phyloP scores from a whole-genome alignment of 2,329 filamentous ascomycete species.

The Epichloe typhina region DNA sequence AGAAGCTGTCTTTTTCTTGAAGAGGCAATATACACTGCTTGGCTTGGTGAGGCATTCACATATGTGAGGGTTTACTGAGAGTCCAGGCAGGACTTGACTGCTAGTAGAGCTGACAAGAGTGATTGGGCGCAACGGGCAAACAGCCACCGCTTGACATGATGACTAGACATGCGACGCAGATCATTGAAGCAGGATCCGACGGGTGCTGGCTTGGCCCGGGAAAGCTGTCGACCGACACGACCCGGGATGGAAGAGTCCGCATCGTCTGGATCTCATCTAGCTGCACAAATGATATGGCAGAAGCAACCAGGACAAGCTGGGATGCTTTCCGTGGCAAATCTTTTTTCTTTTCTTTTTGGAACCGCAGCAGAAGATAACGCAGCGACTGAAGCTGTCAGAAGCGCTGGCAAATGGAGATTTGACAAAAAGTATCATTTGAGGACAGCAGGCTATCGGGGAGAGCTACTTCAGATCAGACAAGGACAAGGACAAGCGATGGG shows the following conservation, averaged over 20 bases:
- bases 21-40: background rate
- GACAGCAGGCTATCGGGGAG: background rate
- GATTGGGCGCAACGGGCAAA: background rate
- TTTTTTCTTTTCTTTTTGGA: constrained; percentile 1
- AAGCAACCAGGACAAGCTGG: background rate
- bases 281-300: background rate
- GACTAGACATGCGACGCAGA: constrained; percentile 1
- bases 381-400: background rate
- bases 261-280: background rate
- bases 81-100: background rate
- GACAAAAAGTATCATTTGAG: background rate
- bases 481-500: background rate
- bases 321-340: background rate
- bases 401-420: background rate
- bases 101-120: background rate
- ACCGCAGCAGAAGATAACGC: background rate
- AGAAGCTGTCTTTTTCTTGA: constrained; percentile 2
- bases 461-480: background rate
- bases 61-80: background rate
- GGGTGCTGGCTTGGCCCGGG: background rate
- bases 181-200: background rate
- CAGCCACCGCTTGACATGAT: background rate
- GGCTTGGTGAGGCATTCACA: background rate
- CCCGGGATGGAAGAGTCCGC: background rate
- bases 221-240: background rate